Conservation (phyloP, 78 protist species). For the Polysphondylium violaceum region DNA sequence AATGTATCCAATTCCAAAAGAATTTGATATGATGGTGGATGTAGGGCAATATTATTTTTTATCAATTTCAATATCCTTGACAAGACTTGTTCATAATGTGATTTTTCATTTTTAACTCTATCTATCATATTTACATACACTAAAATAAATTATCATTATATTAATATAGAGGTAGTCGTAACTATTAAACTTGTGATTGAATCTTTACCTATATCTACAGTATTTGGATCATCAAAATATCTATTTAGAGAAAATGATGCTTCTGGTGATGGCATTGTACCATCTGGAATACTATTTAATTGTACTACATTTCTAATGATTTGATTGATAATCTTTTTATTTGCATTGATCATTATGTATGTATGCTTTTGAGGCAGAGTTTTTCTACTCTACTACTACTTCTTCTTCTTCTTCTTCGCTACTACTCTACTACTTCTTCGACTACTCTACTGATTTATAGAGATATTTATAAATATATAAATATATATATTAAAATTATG, state of each 20-base stretch:
- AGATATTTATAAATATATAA: no score
- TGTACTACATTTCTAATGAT: slow-evolving; percentile 76
- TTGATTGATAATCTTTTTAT: slow-evolving; percentile 54
- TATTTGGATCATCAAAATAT: slow-evolving; percentile 69
- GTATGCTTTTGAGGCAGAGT: no score
- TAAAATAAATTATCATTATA: neutral
- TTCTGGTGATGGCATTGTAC: slow-evolving; percentile 60
- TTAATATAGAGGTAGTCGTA: no score
- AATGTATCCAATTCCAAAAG: slow-evolving; percentile 33
- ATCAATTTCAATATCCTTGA: slow-evolving; percentile 53
- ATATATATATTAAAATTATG: no score
- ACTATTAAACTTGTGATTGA: no score
- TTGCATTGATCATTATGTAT: neutral
- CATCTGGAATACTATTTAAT: slow-evolving; percentile 74
- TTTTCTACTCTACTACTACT: neutral
- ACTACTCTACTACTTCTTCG: no score
- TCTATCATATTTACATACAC: slow-evolving; percentile 69
- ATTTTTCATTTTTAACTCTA: slow-evolving; percentile 65
- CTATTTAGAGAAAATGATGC: slow-evolving; percentile 41
- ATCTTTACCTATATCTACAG: slow-evolving; percentile 66
- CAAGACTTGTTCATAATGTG: slow-evolving; percentile 63
- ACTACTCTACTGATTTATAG: no score
- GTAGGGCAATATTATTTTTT: slow-evolving; percentile 66
- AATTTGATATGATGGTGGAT: slow-evolving; percentile 60
- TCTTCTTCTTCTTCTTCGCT: neutral